phyloP scores from a whole-genome alignment of 2,329 filamentous ascomycete species.

The Diaporthe caulivora region DNA sequence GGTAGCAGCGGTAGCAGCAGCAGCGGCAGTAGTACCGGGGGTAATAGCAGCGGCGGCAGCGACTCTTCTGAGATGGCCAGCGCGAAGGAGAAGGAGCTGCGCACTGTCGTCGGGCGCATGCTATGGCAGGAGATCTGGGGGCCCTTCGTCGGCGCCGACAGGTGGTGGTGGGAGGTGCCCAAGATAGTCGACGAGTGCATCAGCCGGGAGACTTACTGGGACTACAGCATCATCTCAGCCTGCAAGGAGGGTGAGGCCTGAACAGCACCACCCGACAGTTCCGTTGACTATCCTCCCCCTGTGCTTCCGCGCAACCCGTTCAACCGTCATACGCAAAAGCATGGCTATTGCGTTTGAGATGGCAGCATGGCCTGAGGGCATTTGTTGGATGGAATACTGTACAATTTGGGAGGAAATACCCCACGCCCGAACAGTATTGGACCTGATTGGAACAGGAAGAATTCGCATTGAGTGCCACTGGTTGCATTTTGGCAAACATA shows the following conservation, averaged over 20 bases:
- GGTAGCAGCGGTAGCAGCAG: conserved; percentile 42
- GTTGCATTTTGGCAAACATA: neutral
- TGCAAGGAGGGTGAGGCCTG: conserved; percentile 56
- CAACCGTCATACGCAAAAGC: neutral
- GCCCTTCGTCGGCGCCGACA: conserved; percentile 58
- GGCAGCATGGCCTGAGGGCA: neutral
- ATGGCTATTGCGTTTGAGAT: neutral
- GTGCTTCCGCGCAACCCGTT: neutral
- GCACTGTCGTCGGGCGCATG: conserved; percentile 65
- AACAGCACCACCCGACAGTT: neutral
- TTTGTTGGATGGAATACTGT: neutral
- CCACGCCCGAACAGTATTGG: conserved; percentile 5
- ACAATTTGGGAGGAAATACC: conserved; percentile 18
- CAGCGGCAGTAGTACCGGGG: conserved; percentile 41
- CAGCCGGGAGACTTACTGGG: conserved; percentile 67
- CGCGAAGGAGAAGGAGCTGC: conserved; percentile 49
- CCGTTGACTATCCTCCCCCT: neutral
- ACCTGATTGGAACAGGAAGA: too few relatives aligned
- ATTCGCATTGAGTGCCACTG: neutral
- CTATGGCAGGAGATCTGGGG: conserved; percentile 75
- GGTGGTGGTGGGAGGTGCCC: conserved; percentile 74
- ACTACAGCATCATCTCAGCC: conserved; percentile 69
- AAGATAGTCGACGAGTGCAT: conserved; percentile 68
- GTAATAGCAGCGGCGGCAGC: conserved; percentile 42
- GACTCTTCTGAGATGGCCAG: conserved; percentile 38